Evolutionary conservation across 1,284 basidiomycete genomes (phyloP).

Genomic region (Cryptococcus hybrid): DNA sequence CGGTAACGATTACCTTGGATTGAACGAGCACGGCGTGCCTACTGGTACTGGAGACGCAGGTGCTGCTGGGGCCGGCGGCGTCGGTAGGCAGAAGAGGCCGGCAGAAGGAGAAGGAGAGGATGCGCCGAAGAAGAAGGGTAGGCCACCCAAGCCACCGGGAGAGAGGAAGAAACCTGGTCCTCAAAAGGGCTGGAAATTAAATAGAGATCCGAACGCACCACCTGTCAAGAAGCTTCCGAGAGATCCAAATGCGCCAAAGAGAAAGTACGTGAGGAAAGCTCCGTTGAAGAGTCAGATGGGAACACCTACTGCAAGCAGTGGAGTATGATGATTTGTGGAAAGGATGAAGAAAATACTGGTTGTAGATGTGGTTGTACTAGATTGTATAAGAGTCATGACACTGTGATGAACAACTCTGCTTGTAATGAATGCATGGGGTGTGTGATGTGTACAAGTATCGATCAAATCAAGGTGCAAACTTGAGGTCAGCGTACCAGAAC

Average conservation of each 20-base stretch:
- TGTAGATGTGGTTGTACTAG: not conserved
- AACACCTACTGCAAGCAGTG: not conserved
- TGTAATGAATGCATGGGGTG: no score
- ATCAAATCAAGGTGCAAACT: slow-evolving; percentile 20
- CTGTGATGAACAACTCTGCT: no score
- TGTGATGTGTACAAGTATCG: not conserved
- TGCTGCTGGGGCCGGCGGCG: not conserved
- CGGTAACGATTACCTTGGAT: slow-evolving; percentile 36
- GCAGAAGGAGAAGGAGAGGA: not conserved
- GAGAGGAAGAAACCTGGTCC: slow-evolving; percentile 42
- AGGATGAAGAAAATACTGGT: not conserved
- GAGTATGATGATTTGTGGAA: not conserved
- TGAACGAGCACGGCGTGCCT: slow-evolving; percentile 23
- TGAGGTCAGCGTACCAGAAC: slow-evolving; percentile 33
- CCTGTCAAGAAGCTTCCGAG: not conserved
- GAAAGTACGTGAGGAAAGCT: slow-evolving; percentile 14
- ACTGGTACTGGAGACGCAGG: not conserved
- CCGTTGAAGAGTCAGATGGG: slow-evolving; percentile 1
- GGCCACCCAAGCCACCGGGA: slow-evolving; percentile 20
- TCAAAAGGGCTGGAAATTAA: slow-evolving; percentile 45
- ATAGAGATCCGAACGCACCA: slow-evolving; percentile 5
- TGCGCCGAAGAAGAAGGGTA: slow-evolving; percentile 7
- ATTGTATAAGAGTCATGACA: no score
- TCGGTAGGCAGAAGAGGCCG: not conserved
- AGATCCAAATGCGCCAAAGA: slow-evolving; percentile 11